Conservation (phyloP, 371 early-diverging fungal species). For the Dichotomocladium elegans region DNA sequence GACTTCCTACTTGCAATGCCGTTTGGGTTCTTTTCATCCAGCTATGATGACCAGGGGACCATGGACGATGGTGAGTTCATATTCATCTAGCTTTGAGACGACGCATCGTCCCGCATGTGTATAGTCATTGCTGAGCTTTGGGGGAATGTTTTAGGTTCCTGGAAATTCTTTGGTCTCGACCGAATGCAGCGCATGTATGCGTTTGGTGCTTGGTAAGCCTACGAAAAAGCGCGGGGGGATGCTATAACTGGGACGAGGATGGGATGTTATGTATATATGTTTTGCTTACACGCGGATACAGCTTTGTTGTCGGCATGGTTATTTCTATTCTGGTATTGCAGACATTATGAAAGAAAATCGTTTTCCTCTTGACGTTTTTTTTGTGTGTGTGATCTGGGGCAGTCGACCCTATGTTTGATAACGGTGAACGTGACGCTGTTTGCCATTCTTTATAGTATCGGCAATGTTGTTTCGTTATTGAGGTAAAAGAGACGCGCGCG, state of each 20-base stretch:
- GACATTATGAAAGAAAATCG: background rate
- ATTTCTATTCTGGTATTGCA: conserved; percentile 68
- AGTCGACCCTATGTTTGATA: conserved; percentile 66
- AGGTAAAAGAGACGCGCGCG: conserved; percentile 40
- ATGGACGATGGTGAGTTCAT: conserved; percentile 42
- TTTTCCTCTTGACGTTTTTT: too few relatives aligned
- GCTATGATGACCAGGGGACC: conserved; percentile 39
- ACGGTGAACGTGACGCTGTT: conserved; percentile 64
- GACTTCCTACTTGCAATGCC: too few relatives aligned
- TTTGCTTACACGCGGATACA: conserved; percentile 15
- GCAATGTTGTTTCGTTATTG: conserved; percentile 82
- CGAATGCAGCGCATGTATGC: conserved; percentile 86
- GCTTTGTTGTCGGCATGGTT: conserved; percentile 71
- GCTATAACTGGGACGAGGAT: background rate
- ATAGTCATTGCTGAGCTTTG: background rate
- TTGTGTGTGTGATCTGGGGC: too few relatives aligned
- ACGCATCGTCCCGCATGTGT: too few relatives aligned
- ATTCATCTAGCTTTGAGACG: too few relatives aligned
- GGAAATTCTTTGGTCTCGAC: conserved; percentile 58
- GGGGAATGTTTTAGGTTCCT: conserved; percentile 24
- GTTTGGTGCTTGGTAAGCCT: conserved; percentile 71
- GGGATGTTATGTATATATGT: background rate
- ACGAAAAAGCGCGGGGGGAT: too few relatives aligned
- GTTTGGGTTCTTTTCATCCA: conserved; percentile 44
- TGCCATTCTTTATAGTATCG: conserved; percentile 86